These are phyloP conservation scores for Pseudozyma hubeiensis DNA, from an alignment of 1,284 basidiomycete genomes.

Conservation along the genomic window DNA sequence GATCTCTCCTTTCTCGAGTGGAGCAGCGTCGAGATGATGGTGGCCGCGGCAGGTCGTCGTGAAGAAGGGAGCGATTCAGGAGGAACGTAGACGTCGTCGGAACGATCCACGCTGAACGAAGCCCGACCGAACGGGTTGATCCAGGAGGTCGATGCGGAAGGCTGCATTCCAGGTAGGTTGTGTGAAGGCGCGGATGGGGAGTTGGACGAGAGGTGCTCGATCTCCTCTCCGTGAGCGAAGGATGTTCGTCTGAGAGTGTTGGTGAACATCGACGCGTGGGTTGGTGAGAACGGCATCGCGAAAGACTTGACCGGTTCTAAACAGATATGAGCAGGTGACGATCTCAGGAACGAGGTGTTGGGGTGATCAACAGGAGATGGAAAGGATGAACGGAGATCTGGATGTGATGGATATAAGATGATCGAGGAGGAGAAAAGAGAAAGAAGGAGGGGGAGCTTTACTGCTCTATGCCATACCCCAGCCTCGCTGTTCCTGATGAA, in stretches of 20 bases:
- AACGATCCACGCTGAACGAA: slow-evolving; percentile 18
- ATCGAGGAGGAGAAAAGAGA: too few relatives aligned
- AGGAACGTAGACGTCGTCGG: slow-evolving; percentile 18
- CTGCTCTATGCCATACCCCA: too few relatives aligned
- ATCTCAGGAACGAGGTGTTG: too few relatives aligned
- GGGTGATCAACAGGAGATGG: too few relatives aligned
- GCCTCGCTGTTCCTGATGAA: too few relatives aligned
- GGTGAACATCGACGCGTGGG: slow-evolving; percentile 4
- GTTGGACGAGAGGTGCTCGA: slow-evolving; percentile 1
- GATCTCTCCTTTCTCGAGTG: slow-evolving; percentile 1
- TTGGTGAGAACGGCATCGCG: slow-evolving; percentile 14
- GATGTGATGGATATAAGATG: too few relatives aligned
- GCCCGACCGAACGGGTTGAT: slow-evolving; percentile 28
- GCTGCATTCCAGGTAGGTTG: slow-evolving; percentile 10
- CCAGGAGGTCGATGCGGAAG: slow-evolving; percentile 21
- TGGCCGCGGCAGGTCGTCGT: slow-evolving; percentile 16
- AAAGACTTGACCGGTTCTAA: too few relatives aligned
- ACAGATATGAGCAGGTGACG: too few relatives aligned
- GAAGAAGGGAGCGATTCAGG: slow-evolving; percentile 17
- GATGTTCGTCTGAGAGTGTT: slow-evolving; percentile 18
- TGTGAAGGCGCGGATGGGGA: background rate
- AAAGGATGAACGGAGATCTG: too few relatives aligned
- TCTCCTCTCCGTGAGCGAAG: slow-evolving; percentile 9
- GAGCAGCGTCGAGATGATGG: slow-evolving; percentile 35
- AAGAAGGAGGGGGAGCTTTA: too few relatives aligned